phyloP scores from a whole-genome alignment of 257 asterid species.

The Solanum chilense region DNA sequence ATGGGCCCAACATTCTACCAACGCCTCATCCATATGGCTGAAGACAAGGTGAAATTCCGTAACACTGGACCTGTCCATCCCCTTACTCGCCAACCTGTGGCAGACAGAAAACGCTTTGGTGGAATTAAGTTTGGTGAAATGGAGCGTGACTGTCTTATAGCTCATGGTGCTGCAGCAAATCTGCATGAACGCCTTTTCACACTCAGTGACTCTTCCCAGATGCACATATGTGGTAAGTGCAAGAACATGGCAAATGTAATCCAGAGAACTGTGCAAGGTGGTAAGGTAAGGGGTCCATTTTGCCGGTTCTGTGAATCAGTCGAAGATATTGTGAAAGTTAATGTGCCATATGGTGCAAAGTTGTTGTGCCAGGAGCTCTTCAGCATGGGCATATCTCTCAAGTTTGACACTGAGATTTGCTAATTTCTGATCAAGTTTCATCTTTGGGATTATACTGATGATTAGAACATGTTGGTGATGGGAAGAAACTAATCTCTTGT shows the following conservation, averaged over 20 bases:
- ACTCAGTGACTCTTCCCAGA: slow-evolving; percentile 75
- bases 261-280: slow-evolving; percentile 56
- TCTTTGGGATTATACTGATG: neutral
- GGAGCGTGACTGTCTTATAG: slow-evolving; percentile 90
- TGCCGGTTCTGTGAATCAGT: slow-evolving; percentile 74
- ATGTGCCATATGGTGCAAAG: slow-evolving; percentile 93
- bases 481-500: neutral
- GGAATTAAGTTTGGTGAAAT: slow-evolving; percentile 93
- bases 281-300: slow-evolving; percentile 76
- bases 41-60: slow-evolving; percentile 81
- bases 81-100: slow-evolving; percentile 94
- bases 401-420: slow-evolving; percentile 76
- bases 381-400: slow-evolving; percentile 80
- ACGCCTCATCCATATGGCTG: slow-evolving; percentile 91
- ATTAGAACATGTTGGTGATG: neutral
- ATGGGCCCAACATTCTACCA: slow-evolving; percentile 95
- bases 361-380: slow-evolving; percentile 78
- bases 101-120: slow-evolving; percentile 86
- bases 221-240: slow-evolving; percentile 81
- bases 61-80: slow-evolving; percentile 96
- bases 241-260: slow-evolving; percentile 63
- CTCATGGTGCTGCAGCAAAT: slow-evolving; percentile 88
- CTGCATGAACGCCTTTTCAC: slow-evolving; percentile 90
- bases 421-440: slow-evolving; percentile 6
- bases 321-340: slow-evolving; percentile 63